These are phyloP conservation scores for Lanmaoa rubissima DNA, from an alignment of 768 basidiomycete species.

Conservation along the genomic window DNA sequence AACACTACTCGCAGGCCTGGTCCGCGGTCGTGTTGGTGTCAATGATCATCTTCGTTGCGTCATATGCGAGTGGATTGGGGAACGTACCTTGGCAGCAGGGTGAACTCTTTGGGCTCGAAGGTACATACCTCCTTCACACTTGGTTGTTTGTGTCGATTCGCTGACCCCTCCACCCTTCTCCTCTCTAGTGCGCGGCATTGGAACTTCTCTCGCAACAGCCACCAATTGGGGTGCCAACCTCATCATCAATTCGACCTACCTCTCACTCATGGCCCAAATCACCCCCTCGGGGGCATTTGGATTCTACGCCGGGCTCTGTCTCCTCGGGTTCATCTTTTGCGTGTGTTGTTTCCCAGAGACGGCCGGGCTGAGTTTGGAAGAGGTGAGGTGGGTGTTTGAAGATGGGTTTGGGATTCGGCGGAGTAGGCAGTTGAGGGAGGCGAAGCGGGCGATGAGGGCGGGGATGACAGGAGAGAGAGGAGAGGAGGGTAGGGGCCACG, in stretches of 20 bases:
- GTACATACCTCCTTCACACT: background rate
- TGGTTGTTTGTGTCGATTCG: background rate
- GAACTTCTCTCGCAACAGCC: constrained; percentile 70
- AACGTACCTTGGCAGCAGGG: constrained; percentile 89
- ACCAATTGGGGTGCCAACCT: constrained; percentile 80
- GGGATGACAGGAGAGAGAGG: background rate
- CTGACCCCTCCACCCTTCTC: background rate
- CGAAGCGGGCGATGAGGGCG: constrained; percentile 16
- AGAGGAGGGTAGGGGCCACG: background rate
- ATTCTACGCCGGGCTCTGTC: constrained; percentile 72
- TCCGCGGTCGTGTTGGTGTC: constrained; percentile 67
- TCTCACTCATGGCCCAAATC: constrained; percentile 71
- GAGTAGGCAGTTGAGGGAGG: constrained; percentile 44
- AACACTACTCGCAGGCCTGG: constrained; percentile 58
- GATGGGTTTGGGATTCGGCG: constrained; percentile 63
- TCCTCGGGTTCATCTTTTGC: constrained; percentile 69
- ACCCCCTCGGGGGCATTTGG: constrained; percentile 77
- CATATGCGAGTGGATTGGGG: constrained; percentile 76
- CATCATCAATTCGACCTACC: constrained; percentile 76
- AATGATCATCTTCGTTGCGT: constrained; percentile 84
- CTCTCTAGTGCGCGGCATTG: constrained; percentile 65
- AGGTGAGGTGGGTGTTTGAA: constrained; percentile 60
- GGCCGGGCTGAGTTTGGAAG: constrained; percentile 67
- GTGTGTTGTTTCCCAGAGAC: constrained; percentile 77
- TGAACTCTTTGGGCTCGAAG: constrained; percentile 58